Conservation (phyloP, 495 filamentous ascomycete genomes). For the Daldinia caldariorum region DNA sequence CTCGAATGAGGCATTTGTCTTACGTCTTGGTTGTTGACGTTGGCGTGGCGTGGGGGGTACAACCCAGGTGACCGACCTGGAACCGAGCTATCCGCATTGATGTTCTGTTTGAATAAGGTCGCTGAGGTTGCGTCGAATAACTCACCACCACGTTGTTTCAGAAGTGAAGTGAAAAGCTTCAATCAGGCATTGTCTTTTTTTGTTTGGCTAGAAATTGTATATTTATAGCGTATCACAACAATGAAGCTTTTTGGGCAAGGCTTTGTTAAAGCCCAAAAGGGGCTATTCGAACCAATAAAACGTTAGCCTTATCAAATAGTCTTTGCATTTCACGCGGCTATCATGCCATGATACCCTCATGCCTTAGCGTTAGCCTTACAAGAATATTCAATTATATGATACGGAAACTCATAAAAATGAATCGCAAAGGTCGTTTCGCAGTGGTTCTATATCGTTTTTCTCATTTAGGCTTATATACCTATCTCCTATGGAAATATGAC, state of each 20-base stretch:
- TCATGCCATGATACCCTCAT: neutral
- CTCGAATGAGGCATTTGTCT: slow-evolving; percentile 1
- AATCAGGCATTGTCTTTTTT: neutral
- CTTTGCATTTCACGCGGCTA: slow-evolving; percentile 3
- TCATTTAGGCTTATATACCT: no score
- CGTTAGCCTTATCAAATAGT: neutral
- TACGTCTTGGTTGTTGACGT: neutral
- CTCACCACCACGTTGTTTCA: neutral
- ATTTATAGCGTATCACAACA: neutral
- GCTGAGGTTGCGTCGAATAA: neutral
- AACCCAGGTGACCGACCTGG: neutral
- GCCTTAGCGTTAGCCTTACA: slow-evolving; percentile 2
- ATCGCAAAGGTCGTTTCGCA: neutral
- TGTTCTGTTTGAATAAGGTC: neutral
- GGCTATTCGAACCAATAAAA: neutral
- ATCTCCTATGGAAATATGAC: no score
- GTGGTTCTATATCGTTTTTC: neutral
- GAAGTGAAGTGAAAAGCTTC: neutral
- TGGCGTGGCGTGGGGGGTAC: slow-evolving; percentile 3
- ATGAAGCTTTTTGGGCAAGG: neutral
- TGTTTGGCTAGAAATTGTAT: neutral
- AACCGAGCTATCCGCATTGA: slow-evolving; percentile 2
- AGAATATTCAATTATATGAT: slow-evolving; percentile 2
- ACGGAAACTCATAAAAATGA: neutral
- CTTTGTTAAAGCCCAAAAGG: slow-evolving; percentile 3